These are phyloP conservation scores for Neofusicoccum sp. DNA, from an alignment of 2,329 filamentous ascomycete genomes.

Conservation along the genomic window DNA sequence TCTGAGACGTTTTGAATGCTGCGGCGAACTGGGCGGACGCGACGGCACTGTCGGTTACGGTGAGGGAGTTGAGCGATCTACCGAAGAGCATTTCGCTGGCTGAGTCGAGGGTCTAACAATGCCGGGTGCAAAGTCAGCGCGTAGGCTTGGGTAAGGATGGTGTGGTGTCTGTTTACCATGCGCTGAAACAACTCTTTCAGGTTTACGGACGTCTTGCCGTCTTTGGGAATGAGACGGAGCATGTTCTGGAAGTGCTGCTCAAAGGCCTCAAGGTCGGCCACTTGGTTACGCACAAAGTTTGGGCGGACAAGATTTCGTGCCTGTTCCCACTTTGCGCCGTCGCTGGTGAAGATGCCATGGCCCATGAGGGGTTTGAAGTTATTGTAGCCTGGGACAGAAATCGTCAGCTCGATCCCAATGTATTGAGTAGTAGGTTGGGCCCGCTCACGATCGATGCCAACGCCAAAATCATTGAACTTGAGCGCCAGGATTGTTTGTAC, in stretches of 20 bases:
- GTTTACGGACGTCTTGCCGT: conserved; percentile 34
- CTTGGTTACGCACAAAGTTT: conserved; percentile 55
- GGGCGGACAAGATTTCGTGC: conserved; percentile 53
- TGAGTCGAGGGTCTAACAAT: conserved; percentile 43
- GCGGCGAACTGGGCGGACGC: conserved; percentile 36
- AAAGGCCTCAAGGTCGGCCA: conserved; percentile 59
- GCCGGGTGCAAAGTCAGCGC: conserved; percentile 24
- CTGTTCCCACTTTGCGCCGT: conserved; percentile 45
- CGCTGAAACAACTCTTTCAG: conserved; percentile 49
- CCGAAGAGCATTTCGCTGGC: conserved; percentile 54
- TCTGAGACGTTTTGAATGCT: conserved; percentile 48
- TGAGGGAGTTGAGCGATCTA: conserved; percentile 41
- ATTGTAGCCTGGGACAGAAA: too few relatives aligned
- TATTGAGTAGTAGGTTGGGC: neutral
- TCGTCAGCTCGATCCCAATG: too few relatives aligned
- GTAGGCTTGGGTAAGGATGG: neutral
- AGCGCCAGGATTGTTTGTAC: neutral
- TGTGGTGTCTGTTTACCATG: conserved; percentile 24
- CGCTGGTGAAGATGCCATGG: conserved; percentile 44
- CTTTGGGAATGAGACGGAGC: conserved; percentile 24
- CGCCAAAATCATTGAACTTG: neutral
- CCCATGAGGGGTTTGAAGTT: conserved; percentile 36
- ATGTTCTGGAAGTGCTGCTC: conserved; percentile 53
- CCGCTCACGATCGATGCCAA: neutral
- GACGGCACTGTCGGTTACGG: conserved; percentile 40